A percentile compares a stretch with the other conserved stretches of the same genome.
phyloP scores from a whole-genome alignment of 768 basidiomycete genomes.

The Hypsizygus marmoreus region DNA sequence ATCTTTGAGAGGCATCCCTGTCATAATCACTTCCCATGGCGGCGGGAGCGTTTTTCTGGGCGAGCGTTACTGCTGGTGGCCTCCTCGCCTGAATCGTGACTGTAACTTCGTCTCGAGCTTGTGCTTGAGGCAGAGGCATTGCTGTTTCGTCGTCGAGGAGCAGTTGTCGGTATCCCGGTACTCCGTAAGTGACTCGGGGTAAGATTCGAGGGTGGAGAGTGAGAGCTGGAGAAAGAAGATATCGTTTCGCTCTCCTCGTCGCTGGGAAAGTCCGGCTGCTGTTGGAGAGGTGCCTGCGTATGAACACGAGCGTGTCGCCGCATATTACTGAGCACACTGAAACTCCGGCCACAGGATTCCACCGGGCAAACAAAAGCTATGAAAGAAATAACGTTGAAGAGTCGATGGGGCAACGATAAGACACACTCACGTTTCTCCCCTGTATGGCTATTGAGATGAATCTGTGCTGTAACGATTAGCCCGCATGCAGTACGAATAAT shows the following conservation, averaged over 20 bases:
- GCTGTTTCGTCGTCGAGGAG: constrained; percentile 38
- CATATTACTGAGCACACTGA: constrained; percentile 90
- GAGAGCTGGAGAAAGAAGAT: constrained; percentile 25
- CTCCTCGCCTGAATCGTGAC: constrained; percentile 38
- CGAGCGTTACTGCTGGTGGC: constrained; percentile 24
- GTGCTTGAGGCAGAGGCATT: constrained; percentile 43
- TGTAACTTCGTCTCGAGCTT: constrained; percentile 41
- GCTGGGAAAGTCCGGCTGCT: constrained; percentile 40
- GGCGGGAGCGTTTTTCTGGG: constrained; percentile 36
- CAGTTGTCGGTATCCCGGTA: constrained; percentile 17
- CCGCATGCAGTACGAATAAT: constrained; percentile 11
- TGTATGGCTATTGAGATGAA: constrained; percentile 83
- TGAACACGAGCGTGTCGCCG: constrained; percentile 82
- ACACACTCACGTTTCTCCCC: constrained; percentile 75
- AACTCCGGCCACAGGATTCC: constrained; percentile 75
- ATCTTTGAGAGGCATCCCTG: not conserved
- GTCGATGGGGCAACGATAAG: constrained; percentile 10
- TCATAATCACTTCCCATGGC: constrained; percentile 13
- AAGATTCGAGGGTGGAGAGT: not conserved
- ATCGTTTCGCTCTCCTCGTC: constrained; percentile 46
- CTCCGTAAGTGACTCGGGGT: constrained; percentile 6
- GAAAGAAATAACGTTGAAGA: constrained; percentile 13
- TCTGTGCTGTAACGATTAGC: constrained; percentile 42
- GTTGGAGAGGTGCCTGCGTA: constrained; percentile 27
- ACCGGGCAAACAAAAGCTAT: constrained; percentile 77